Percentiles rank a stretch among this genome's conserved stretches.
These are phyloP conservation scores for Panaeolus papilionaceus DNA, from an alignment of 768 basidiomycete species.

Conservation along the genomic window DNA sequence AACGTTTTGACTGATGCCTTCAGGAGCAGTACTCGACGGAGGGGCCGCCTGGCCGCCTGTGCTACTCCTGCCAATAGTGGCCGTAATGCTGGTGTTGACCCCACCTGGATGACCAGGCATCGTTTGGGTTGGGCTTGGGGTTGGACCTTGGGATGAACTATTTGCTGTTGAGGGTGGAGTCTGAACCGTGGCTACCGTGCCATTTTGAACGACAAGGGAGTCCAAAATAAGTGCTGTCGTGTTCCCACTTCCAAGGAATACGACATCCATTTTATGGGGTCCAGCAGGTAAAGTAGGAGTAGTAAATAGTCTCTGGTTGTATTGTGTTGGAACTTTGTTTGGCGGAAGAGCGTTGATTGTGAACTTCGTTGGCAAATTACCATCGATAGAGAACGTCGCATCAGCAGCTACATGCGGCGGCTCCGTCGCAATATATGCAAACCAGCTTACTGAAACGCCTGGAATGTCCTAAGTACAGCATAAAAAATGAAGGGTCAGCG, in stretches of 20 bases:
- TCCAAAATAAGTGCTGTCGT: conserved; percentile 32
- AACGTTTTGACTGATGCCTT: not conserved
- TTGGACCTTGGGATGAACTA: not conserved
- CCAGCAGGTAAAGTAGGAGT: conserved; percentile 25
- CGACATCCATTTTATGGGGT: conserved; percentile 31
- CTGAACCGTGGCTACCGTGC: conserved; percentile 50
- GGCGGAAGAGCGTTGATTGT: conserved; percentile 24
- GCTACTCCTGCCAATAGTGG: too few species aligned
- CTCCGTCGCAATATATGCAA: conserved; percentile 27
- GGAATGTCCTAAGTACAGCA: not conserved
- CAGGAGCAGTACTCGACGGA: not conserved
- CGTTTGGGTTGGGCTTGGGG: conserved; percentile 1
- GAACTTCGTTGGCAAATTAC: conserved; percentile 24
- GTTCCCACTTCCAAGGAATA: conserved; percentile 26
- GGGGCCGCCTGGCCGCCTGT: too few species aligned
- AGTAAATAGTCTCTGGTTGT: conserved; percentile 31
- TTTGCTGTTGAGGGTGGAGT: not conserved
- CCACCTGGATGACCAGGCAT: not conserved
- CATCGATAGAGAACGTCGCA: conserved; percentile 37
- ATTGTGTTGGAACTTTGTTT: conserved; percentile 18
- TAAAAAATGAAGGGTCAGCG: not conserved
- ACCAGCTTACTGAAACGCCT: conserved; percentile 36
- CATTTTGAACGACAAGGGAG: conserved; percentile 22
- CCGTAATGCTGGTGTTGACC: too few species aligned
- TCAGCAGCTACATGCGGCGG: conserved; percentile 26